These are phyloP conservation scores for Penicillium glabrum DNA, from an alignment of 2,329 filamentous ascomycete species.

Conservation along the genomic window DNA sequence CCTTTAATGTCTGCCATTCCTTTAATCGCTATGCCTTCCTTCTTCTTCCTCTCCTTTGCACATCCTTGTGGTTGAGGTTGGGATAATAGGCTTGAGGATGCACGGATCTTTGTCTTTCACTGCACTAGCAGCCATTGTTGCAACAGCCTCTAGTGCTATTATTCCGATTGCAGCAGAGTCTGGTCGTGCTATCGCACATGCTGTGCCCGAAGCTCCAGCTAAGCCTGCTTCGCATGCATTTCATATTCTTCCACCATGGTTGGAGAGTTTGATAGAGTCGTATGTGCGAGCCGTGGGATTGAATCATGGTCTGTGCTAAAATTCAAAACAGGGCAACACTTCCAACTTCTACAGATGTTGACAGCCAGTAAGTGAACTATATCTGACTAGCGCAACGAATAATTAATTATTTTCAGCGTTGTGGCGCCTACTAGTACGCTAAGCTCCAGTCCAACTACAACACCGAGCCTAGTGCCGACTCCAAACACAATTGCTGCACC, in stretches of 20 bases:
- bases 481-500: background rate
- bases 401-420: background rate
- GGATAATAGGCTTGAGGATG: constrained; percentile 16
- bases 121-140: constrained; percentile 10
- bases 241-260: constrained; percentile 7
- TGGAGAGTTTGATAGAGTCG: constrained; percentile 1
- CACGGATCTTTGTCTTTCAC: constrained; percentile 8
- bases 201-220: background rate
- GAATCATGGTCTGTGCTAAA: background rate
- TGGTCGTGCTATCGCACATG: background rate
- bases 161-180: constrained; percentile 5
- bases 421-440: background rate
- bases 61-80: constrained; percentile 7
- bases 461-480: background rate
- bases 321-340: background rate
- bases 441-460: background rate
- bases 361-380: background rate
- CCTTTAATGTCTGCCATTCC: constrained; percentile 2
- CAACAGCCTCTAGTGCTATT: constrained; percentile 14
- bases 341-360: background rate
- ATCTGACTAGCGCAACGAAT: background rate
- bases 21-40: background rate
- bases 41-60: background rate
- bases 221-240: background rate
- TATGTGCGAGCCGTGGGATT: background rate